phyloP scores from a whole-genome alignment of 1,139 yeast genomes.

The Protomyces arabidopsidicola region DNA sequence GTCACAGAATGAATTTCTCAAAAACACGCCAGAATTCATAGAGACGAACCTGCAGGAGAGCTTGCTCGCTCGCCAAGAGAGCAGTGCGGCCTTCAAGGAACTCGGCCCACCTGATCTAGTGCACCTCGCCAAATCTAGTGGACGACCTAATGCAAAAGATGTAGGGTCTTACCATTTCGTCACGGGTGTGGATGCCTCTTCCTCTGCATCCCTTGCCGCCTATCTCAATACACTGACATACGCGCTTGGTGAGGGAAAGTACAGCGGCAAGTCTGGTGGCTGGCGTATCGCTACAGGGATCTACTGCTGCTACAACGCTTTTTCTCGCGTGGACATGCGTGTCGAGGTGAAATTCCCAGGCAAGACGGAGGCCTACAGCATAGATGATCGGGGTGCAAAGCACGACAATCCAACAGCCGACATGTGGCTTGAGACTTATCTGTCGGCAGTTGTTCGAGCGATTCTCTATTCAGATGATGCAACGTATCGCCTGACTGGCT shows the following conservation, averaged over 20 bases:
- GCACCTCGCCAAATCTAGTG: slow-evolving; percentile 51
- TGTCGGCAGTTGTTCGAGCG: slow-evolving; percentile 68
- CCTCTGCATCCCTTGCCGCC: slow-evolving; percentile 59
- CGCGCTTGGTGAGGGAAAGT: slow-evolving; percentile 62
- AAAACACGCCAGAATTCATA: slow-evolving; percentile 29
- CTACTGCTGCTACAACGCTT: slow-evolving; percentile 63
- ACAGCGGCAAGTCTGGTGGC: slow-evolving; percentile 62
- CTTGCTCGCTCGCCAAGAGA: slow-evolving; percentile 48
- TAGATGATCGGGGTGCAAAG: slow-evolving; percentile 52
- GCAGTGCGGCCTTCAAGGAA: slow-evolving; percentile 48
- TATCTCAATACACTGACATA: slow-evolving; percentile 70
- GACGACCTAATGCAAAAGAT: slow-evolving; percentile 47
- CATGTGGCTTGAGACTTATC: slow-evolving; percentile 75
- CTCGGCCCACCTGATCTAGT: slow-evolving; percentile 92
- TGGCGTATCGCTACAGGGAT: slow-evolving; percentile 75
- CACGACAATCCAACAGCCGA: slow-evolving; percentile 37
- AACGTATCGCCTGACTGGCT: slow-evolving; percentile 57
- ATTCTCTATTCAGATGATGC: slow-evolving; percentile 65
- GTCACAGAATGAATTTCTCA: slow-evolving; percentile 8
- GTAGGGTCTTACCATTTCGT: slow-evolving; percentile 64
- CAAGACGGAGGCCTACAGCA: slow-evolving; percentile 70
- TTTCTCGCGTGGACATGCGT: slow-evolving; percentile 63
- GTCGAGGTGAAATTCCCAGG: slow-evolving; percentile 69
- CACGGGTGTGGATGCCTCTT: slow-evolving; percentile 59
- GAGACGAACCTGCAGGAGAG: slow-evolving; percentile 52